These are phyloP conservation scores for Miscanthus lutarioriparius DNA, from an alignment of 176 grass and related monocot genomes.

Conservation along the genomic window DNA sequence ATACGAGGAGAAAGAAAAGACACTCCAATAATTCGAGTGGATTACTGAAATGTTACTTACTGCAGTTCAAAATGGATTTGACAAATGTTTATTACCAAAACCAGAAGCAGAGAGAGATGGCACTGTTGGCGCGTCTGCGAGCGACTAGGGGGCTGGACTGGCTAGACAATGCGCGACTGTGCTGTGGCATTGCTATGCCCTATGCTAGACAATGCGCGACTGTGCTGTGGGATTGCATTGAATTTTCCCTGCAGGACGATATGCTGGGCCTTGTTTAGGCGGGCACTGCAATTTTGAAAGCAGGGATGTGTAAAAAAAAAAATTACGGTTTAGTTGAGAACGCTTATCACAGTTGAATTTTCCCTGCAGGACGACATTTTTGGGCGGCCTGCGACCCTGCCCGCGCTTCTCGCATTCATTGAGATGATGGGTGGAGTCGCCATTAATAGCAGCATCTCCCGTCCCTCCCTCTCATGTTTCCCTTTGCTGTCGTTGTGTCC, in stretches of 20 bases:
- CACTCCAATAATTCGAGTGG: too few relatives aligned
- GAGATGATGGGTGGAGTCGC: neutral
- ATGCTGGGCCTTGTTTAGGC: too few relatives aligned
- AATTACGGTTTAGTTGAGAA: too few relatives aligned
- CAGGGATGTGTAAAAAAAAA: slow-evolving; percentile 41
- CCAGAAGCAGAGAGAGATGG: neutral
- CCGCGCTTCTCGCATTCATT: slow-evolving; percentile 27
- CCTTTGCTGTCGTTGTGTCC: slow-evolving; percentile 33
- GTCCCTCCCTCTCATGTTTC: neutral
- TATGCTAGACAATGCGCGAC: too few relatives aligned
- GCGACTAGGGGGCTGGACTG: neutral
- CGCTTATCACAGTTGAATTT: too few relatives aligned
- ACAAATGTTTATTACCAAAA: too few relatives aligned
- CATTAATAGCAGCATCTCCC: neutral
- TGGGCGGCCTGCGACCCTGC: slow-evolving; percentile 20
- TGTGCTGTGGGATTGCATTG: slow-evolving; percentile 15
- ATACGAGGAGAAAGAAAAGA: too few relatives aligned
- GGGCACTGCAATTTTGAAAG: too few relatives aligned
- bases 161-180: slow-evolving; percentile 26
- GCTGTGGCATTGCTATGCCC: slow-evolving; percentile 13
- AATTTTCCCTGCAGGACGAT: too few relatives aligned
- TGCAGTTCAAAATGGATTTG: too few relatives aligned
- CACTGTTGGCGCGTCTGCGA: slow-evolving; percentile 28
- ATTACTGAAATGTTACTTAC: too few relatives aligned
- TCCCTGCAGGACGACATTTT: slow-evolving; percentile 64